These are phyloP conservation scores for Phyllosticta citriasiana DNA, from an alignment of 2,329 filamentous ascomycete species.

Conservation along the genomic window DNA sequence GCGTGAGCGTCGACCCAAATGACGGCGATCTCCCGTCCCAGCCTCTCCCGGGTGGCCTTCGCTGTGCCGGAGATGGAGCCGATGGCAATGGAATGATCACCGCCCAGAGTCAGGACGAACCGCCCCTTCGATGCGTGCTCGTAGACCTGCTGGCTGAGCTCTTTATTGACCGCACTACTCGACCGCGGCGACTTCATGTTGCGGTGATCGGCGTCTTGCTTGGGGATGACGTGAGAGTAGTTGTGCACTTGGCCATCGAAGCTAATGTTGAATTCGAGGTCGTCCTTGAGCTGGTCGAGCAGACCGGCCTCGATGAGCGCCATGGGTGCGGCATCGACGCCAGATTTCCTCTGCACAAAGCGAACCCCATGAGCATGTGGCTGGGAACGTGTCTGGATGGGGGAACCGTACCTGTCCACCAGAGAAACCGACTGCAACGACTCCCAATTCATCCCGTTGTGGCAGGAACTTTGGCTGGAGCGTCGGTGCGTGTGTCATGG, in stretches of 20 bases:
- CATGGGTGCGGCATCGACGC: slow-evolving; percentile 82
- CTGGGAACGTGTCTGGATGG: neutral
- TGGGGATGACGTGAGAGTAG: slow-evolving; percentile 66
- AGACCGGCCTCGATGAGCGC: slow-evolving; percentile 84
- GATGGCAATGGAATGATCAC: slow-evolving; percentile 94
- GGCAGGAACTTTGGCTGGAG: slow-evolving; percentile 67
- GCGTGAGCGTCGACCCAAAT: slow-evolving; percentile 99
- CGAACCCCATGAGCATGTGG: slow-evolving; percentile 10
- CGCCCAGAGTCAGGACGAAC: slow-evolving; percentile 84
- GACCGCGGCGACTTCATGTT: slow-evolving; percentile 89
- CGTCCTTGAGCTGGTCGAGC: slow-evolving; percentile 68
- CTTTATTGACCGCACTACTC: slow-evolving; percentile 74
- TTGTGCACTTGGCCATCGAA: slow-evolving; percentile 75
- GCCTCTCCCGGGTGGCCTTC: slow-evolving; percentile 72
- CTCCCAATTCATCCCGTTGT: slow-evolving; percentile 68
- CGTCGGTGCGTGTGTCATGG: slow-evolving; percentile 48
- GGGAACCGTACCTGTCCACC: slow-evolving; percentile 67
- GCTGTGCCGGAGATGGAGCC: slow-evolving; percentile 83
- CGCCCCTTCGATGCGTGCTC: slow-evolving; percentile 72
- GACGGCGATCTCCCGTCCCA: slow-evolving; percentile 76
- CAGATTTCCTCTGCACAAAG: slow-evolving; percentile 64
- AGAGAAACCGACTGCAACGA: slow-evolving; percentile 93
- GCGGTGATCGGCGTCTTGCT: slow-evolving; percentile 66
- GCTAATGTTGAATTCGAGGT: slow-evolving; percentile 80
- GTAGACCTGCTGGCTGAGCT: slow-evolving; percentile 78